Conservation (phyloP, 2,329 filamentous ascomycete genomes). For the Geosmithia putterillii region DNA sequence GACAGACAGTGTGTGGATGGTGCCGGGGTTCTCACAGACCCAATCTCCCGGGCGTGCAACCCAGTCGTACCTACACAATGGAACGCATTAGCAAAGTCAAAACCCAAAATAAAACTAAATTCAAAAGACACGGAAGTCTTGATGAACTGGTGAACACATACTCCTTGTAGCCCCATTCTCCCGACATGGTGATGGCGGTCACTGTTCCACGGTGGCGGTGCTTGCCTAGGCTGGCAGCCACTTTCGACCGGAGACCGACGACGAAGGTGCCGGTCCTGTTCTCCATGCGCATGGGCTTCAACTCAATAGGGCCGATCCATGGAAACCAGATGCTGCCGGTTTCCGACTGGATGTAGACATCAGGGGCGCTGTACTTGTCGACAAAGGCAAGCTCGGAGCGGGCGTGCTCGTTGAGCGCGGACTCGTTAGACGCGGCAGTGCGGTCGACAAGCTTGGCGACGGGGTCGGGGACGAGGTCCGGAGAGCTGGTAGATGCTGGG, state of each 20-base stretch:
- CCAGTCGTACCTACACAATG: slow-evolving; percentile 10
- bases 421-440: slow-evolving; percentile 1
- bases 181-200: slow-evolving; percentile 8
- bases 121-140: background rate
- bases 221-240: slow-evolving; percentile 6
- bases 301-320: slow-evolving; percentile 6
- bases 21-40: slow-evolving; percentile 11
- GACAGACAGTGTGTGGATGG: slow-evolving; percentile 11
- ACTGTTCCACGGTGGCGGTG: slow-evolving; percentile 6
- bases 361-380: slow-evolving; percentile 13
- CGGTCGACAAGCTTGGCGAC: slow-evolving; percentile 4
- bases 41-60: slow-evolving; percentile 11
- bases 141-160: slow-evolving; percentile 4
- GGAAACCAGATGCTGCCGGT: slow-evolving; percentile 10
- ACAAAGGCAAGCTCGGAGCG: slow-evolving; percentile 9
- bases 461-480: slow-evolving; percentile 4
- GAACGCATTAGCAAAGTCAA: slow-evolving; percentile 2
- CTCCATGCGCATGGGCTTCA: slow-evolving; percentile 6
- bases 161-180: slow-evolving; percentile 10
- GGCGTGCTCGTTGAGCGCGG: slow-evolving; percentile 3
- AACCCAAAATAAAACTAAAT: background rate
- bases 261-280: slow-evolving; percentile 6
- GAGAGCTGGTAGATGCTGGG: slow-evolving; percentile 3
- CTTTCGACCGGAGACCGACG: slow-evolving; percentile 5
- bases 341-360: slow-evolving; percentile 10